Evolutionary conservation across 164 flowering plant species (phyloP), one percentile per base, ranked within the genome.

Genomic region (Vitis rotundifolia): DNA sequence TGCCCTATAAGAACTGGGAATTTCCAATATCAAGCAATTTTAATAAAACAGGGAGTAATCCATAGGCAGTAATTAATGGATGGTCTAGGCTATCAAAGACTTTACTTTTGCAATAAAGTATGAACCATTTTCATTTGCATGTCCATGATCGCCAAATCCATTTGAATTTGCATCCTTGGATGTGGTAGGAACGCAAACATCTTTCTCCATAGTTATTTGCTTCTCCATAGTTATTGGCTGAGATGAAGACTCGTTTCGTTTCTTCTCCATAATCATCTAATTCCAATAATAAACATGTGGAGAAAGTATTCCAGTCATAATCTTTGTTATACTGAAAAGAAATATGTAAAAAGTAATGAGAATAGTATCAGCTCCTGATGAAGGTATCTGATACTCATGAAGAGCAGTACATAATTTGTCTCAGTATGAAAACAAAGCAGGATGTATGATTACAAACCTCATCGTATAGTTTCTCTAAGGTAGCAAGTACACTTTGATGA

Each of bases 71-170:
- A 50, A 50, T 37, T 11, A 13, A 59, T 11, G 28, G 8, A 31
- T 37, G 11, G 15, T 31, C 15, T 29, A 50, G 53, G 55, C 59
- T 49, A 13, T 31, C 28, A 64, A 37, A 70, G 64, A 60, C 29
- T 81, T 78, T 81, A 91, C 98, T 81, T 84, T 85, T 69, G 86
- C 93, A 68, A 89, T 78, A 68, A 85, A 89, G 75, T 68, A 63
- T 18, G 63, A 44, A 53, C 65, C 73, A 28, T 72, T 71, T 44
- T 75, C 71, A 63, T 75, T 63, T 10, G 44, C 55, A 31, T 57
- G 67, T 55, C 44, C 73, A 62, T 71, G 72, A 71, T 74, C 78
- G 61, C 70, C 73, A 62, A 81, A 69, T 68, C 75, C 73, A 72
- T 75, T 74, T 26, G 77, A 76, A 54, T 66, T 73, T 31, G 68